These are phyloP conservation scores for Cordyceps cicadae DNA, from an alignment of 2,329 filamentous ascomycete genomes.

Conservation along the genomic window DNA sequence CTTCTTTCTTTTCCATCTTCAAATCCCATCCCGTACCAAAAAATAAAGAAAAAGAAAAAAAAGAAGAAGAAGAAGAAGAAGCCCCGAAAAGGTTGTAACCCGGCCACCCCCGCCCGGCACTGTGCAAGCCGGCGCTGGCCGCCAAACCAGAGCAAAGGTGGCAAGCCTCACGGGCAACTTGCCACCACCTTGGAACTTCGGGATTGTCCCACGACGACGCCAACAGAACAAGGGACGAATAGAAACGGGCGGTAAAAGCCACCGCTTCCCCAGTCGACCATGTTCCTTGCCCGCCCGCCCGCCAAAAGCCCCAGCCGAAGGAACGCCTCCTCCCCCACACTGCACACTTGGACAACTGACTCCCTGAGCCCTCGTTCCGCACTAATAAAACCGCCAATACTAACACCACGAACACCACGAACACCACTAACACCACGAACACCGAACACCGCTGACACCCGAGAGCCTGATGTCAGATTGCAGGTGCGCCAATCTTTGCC, in stretches of 20 bases:
- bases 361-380: not conserved
- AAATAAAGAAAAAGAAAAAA: too few relatives aligned
- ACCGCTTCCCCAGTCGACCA: too few relatives aligned
- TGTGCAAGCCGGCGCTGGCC: not conserved
- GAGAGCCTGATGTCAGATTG: conserved; percentile 1
- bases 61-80: too few relatives aligned
- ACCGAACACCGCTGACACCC: too few relatives aligned
- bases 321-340: conserved; percentile 5
- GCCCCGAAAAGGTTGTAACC: too few relatives aligned
- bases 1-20: too few relatives aligned
- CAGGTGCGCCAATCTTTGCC: not conserved
- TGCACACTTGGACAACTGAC: too few relatives aligned
- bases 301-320: not conserved
- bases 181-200: too few relatives aligned
- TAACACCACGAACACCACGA: not conserved
- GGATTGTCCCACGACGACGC: not conserved
- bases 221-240: not conserved
- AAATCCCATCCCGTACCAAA: too few relatives aligned
- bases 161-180: not conserved
- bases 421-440: too few relatives aligned
- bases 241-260: not conserved
- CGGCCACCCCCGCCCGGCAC: too few relatives aligned
- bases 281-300: not conserved
- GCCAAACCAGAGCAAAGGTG: not conserved
- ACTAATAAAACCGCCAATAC: too few relatives aligned